Evolutionary conservation across 345 rosid species (phyloP), one percentile per base, ranked within the genome.

Genomic region (Capsella bursapastoris): DNA sequence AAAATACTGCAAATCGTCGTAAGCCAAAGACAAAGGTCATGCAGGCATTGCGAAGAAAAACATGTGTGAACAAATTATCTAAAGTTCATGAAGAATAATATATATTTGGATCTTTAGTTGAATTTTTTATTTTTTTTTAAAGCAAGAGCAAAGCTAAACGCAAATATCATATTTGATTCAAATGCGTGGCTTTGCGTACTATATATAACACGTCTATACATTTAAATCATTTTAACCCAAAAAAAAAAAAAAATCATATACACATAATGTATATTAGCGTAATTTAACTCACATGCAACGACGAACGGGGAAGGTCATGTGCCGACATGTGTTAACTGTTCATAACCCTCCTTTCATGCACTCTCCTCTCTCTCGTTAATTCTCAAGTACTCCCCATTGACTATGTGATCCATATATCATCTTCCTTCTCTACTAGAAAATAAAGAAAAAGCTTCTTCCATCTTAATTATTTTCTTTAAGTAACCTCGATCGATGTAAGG

Each of bases 301-400:
- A 61, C 64, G 58, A 22, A 22, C 25, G 25, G 25, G 57, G 40
- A 51, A 47, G 58, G 74, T 68, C 79, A 70, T 76, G 80, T 76
- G 80, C 70, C 65, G 70, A 76, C 80, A 76, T 76, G 80, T 76
- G 66, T 70, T 45, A 37, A 57, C 59, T 76, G 49, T 70, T 68
- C 57, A 68, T 76, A 6, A 31, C 65, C 56, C 28, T 76, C 43
- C 68, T 75, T 75, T 40, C 74, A 60, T 68, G 79, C 74, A 66
- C 34, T 31, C 66, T 18, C 31, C 73, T 51, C 66, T 41, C 73
- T 51, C 73, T 67, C 63, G 45, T 57, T 38, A 57, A 48, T 28
- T 29, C 52, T 41, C 78, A 74, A 18, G 18, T 18, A 57, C 66
- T 48, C 28, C 16, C 74, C 64, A 31, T 68, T 68, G 73, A 75